Evolutionary conservation across 257 asterid genomes (phyloP), one percentile per base, ranked within the genome.

Genomic region (Ehretia macrophylla): DNA sequence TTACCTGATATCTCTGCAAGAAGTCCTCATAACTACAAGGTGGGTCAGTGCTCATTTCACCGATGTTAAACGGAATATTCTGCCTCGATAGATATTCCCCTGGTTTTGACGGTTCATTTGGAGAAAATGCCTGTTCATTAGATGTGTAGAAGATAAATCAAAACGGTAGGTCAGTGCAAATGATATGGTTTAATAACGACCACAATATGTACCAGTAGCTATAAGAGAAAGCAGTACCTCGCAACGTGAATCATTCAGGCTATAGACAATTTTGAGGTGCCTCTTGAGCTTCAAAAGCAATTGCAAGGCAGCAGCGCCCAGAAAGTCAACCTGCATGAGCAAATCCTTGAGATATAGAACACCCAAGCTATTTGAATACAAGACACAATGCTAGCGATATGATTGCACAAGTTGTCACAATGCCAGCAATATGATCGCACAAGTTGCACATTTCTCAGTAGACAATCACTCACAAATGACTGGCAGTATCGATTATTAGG

Each of bases 221-320:
- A 42, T 10, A 11, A 42, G 8, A 42, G 16, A 42, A 42, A 62
- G 67, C 51, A 66, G 65, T 72, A 88, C 98, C 91, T 88, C 96
- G 73, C 99, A 93, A 64, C 95, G 95, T 47, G 76, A 71, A 63
- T 93, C 99, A 72, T 89, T 87, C 38, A 93, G 85, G 73, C 88
- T 55, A 52, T 83, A 89, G 39, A 89, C 85, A 77, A 93, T 85
- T 79, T 89, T 93, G 62, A 93, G 85, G 79, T 93, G 88, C 78
- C 99, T 83, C 83, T 93, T 93, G 60, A 93, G 85, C 80, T 76
- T 89, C 77, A 93, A 81, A 64, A 93, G 96, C 69, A 93, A 83
- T 68, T 86, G 96, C 68, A 93, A 32, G 35, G 97, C 97, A 71
- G 92, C 87, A 60, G 94, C 97, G 52, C 83, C 96, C 32, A 89